Evolutionary conservation across 2,329 filamentous ascomycete species (phyloP).

Genomic region (Shiraia sp.): DNA sequence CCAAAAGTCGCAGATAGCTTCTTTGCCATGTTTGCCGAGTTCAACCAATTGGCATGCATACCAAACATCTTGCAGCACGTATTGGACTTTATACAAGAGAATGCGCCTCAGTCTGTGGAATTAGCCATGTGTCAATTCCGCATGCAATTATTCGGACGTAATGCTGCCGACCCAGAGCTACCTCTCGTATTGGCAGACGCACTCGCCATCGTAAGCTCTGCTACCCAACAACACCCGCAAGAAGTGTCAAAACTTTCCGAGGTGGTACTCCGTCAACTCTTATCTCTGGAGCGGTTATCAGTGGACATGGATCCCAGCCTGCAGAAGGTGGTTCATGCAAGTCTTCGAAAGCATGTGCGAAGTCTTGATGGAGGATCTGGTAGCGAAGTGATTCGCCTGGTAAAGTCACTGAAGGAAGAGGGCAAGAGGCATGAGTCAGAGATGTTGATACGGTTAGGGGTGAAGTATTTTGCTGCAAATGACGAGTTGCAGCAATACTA

Average conservation of each 20-base stretch:
- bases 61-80: constrained; percentile 73
- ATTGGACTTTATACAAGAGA: constrained; percentile 63
- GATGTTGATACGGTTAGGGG: constrained; percentile 26
- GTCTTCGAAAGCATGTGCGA: constrained; percentile 43
- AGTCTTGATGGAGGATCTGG: constrained; percentile 28
- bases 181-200: constrained; percentile 70
- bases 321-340: constrained; percentile 54
- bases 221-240: constrained; percentile 44
- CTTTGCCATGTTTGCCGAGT: constrained; percentile 77
- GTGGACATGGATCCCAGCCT: constrained; percentile 58
- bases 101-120: constrained; percentile 58
- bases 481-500: constrained; percentile 31
- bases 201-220: constrained; percentile 64
- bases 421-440: constrained; percentile 33
- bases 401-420: constrained; percentile 25
- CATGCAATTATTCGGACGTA: constrained; percentile 69
- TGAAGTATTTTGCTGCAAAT: constrained; percentile 36
- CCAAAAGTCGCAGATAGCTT: constrained; percentile 71
- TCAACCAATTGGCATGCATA: constrained; percentile 67
- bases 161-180: constrained; percentile 68
- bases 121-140: constrained; percentile 73
- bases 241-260: constrained; percentile 46
- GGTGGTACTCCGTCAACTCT: constrained; percentile 54
- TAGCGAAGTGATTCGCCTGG: constrained; percentile 30
- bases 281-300: constrained; percentile 48